Evolutionary conservation across 345 rosid species (phyloP).

Genomic region (Corchorus capsularis): DNA sequence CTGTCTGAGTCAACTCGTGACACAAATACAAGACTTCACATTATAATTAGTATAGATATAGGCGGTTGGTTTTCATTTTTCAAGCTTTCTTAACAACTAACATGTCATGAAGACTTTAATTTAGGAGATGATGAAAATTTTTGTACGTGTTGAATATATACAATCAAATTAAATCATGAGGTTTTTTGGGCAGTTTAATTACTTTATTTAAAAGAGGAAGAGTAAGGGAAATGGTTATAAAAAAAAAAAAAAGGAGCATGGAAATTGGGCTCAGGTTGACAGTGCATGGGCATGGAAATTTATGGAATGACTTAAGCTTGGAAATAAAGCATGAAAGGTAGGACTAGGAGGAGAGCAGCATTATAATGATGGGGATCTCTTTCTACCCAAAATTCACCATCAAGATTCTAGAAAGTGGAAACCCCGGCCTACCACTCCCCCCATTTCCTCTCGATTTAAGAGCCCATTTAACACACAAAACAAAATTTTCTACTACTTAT

Average conservation of each 20-base stretch:
- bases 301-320: slow-evolving; percentile 40
- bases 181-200: too few relatives aligned
- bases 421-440: neutral
- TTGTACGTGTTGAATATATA: too few relatives aligned
- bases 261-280: slow-evolving; percentile 35
- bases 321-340: slow-evolving; percentile 42
- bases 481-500: neutral
- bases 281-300: slow-evolving; percentile 46
- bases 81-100: too few relatives aligned
- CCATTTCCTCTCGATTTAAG: neutral
- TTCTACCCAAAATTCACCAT: slow-evolving; percentile 46
- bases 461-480: neutral
- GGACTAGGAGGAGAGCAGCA: slow-evolving; percentile 23
- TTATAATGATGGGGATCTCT: slow-evolving; percentile 35
- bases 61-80: too few relatives aligned
- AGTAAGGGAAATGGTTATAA: neutral
- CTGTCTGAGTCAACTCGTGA: too few relatives aligned
- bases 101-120: too few relatives aligned
- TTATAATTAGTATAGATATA: too few relatives aligned
- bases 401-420: slow-evolving; percentile 26
- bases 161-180: too few relatives aligned
- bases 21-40: too few relatives aligned
- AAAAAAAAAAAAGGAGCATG: slow-evolving; percentile 29
- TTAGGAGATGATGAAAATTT: too few relatives aligned
- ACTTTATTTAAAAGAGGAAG: too few relatives aligned